These are phyloP conservation scores for Candida dajiaensis DNA, from an alignment of 805 yeast species.

Conservation along the genomic window DNA sequence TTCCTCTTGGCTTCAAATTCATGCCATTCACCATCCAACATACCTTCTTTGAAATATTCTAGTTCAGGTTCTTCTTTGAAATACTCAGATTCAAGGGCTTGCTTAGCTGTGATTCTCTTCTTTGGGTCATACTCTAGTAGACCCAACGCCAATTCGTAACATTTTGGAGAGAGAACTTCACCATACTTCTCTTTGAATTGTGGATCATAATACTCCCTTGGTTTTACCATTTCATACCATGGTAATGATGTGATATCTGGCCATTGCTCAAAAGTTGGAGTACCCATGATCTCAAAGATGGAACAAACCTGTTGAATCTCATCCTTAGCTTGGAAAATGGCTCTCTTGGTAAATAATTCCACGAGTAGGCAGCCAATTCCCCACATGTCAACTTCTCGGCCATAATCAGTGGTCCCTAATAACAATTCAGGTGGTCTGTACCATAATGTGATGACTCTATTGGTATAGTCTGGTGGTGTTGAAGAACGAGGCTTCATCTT, in stretches of 20 bases:
- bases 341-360: slow-evolving; percentile 69
- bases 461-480: slow-evolving; percentile 77
- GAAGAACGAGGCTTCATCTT: slow-evolving; percentile 54
- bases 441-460: slow-evolving; percentile 94
- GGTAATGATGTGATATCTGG: slow-evolving; percentile 75
- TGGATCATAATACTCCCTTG: slow-evolving; percentile 30
- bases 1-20: slow-evolving; percentile 91
- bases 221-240: slow-evolving; percentile 85
- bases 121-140: slow-evolving; percentile 66
- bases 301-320: slow-evolving; percentile 78
- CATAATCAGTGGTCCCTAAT: slow-evolving; percentile 86
- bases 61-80: slow-evolving; percentile 66
- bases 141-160: slow-evolving; percentile 59
- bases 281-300: slow-evolving; percentile 81
- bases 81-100: slow-evolving; percentile 67
- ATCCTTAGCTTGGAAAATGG: slow-evolving; percentile 83
- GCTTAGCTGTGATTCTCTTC: slow-evolving; percentile 57
- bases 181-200: slow-evolving; percentile 39
- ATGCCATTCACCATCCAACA: slow-evolving; percentile 83
- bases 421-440: slow-evolving; percentile 94
- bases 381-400: slow-evolving; percentile 92
- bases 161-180: slow-evolving; percentile 38
- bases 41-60: slow-evolving; percentile 49
- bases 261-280: slow-evolving; percentile 72
- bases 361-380: slow-evolving; percentile 89